Percentiles rank a stretch among this genome's conserved stretches.
Evolutionary conservation across 2,329 filamentous ascomycete species (phyloP).

Genomic region (Westerdykella sp.): DNA sequence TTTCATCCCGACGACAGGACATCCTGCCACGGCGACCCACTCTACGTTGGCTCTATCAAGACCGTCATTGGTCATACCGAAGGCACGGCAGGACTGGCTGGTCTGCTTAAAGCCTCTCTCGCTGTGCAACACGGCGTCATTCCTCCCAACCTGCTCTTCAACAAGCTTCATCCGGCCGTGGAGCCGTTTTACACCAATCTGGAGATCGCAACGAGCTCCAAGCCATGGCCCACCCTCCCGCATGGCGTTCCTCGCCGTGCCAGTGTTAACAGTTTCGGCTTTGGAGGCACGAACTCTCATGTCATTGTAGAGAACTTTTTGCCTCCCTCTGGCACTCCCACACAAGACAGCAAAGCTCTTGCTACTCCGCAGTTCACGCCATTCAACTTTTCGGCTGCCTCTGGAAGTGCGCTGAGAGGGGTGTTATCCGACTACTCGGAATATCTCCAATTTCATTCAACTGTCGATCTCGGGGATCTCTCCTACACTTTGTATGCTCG

Average conservation of each 20-base stretch:
- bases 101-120: slow-evolving; percentile 31
- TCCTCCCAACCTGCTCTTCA: slow-evolving; percentile 33
- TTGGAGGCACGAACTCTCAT: slow-evolving; percentile 21
- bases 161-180: slow-evolving; percentile 22
- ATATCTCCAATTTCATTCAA: not conserved
- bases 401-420: not conserved
- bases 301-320: slow-evolving; percentile 18
- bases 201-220: no score
- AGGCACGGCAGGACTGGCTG: slow-evolving; percentile 31
- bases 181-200: slow-evolving; percentile 5
- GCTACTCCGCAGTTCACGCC: no score
- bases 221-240: not conserved
- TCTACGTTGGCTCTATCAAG: slow-evolving; percentile 19
- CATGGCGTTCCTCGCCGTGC: slow-evolving; percentile 6
- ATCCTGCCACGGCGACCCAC: not conserved
- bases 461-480: no score
- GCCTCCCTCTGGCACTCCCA: no score
- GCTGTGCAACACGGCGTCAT: slow-evolving; percentile 32
- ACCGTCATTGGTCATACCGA: no score
- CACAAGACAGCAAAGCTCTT: no score
- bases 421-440: not conserved
- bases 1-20: not conserved
- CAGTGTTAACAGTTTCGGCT: slow-evolving; percentile 20
- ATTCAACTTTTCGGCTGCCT: slow-evolving; percentile 6
- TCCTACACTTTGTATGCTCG: no score